Evolutionary conservation across 345 rosid species (phyloP).

Genomic region (Aquilaria sinensis): DNA sequence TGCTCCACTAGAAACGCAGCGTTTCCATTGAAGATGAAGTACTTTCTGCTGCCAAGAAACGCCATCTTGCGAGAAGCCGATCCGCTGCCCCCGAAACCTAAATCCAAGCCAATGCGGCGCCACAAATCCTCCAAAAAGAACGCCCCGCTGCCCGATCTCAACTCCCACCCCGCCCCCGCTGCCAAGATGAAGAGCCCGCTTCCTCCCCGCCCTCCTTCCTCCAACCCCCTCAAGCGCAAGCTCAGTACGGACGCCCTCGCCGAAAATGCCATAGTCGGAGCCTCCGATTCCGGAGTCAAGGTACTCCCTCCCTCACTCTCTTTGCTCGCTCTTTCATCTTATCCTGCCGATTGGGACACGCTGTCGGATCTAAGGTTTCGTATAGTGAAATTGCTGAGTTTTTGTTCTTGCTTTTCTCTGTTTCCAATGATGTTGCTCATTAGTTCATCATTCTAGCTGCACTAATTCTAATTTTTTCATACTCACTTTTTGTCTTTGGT

Average conservation of each 20-base stretch:
- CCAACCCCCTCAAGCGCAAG: slow-evolving; percentile 94
- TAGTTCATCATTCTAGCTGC: no score
- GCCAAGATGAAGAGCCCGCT: slow-evolving; percentile 58
- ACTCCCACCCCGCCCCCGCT: slow-evolving; percentile 23
- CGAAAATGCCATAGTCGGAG: slow-evolving; percentile 32
- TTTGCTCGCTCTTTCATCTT: background rate
- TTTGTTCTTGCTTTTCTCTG: background rate
- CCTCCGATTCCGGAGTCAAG: slow-evolving; percentile 65
- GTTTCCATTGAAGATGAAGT: slow-evolving; percentile 40
- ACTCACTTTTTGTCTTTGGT: no score
- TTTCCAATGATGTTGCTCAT: no score
- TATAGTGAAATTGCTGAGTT: background rate
- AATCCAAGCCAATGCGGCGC: slow-evolving; percentile 40
- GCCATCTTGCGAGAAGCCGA: slow-evolving; percentile 42
- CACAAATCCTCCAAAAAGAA: slow-evolving; percentile 65
- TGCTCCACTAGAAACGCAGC: slow-evolving; percentile 6
- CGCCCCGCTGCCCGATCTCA: slow-evolving; percentile 79
- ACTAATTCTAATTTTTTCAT: no score
- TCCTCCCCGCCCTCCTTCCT: slow-evolving; percentile 87
- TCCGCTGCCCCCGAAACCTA: slow-evolving; percentile 28
- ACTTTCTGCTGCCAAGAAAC: slow-evolving; percentile 72
- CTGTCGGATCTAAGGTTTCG: background rate
- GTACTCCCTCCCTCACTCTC: slow-evolving; percentile 20
- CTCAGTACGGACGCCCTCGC: slow-evolving; percentile 37
- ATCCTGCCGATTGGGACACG: background rate